These are phyloP conservation scores for Aurifilum marmelostoma DNA, from an alignment of 2,329 filamentous ascomycete genomes.

Conservation along the genomic window DNA sequence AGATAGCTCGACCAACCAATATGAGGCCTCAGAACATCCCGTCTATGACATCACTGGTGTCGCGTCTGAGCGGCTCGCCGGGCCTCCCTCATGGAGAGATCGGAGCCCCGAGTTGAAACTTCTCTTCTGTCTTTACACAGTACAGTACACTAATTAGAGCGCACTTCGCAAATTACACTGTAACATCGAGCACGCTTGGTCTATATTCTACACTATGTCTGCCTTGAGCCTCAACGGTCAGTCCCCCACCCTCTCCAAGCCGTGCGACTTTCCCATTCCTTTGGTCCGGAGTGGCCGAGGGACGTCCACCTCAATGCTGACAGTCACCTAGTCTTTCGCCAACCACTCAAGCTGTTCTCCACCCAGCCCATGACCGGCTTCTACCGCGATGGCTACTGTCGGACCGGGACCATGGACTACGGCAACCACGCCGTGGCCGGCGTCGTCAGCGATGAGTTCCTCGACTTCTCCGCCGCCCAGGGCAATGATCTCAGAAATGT, in stretches of 20 bases:
- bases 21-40: neutral
- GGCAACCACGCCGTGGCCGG: conserved; percentile 65
- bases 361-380: conserved; percentile 63
- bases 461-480: conserved; percentile 60
- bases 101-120: no score
- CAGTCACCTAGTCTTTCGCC: conserved; percentile 52
- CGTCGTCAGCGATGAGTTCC: conserved; percentile 62
- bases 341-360: conserved; percentile 61
- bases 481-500: conserved; percentile 61
- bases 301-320: neutral
- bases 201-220: conserved; percentile 19
- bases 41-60: conserved; percentile 1
- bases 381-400: conserved; percentile 64
- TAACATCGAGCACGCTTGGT: conserved; percentile 8
- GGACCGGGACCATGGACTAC: conserved; percentile 52
- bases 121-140: neutral
- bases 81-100: no score
- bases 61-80: no score
- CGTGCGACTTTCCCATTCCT: neutral
- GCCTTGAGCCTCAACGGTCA: conserved; percentile 6
- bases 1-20: neutral
- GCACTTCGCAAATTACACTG: neutral
- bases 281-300: neutral
- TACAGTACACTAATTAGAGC: no score
- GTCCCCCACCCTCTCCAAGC: neutral